phyloP scores from a whole-genome alignment of 202 grass and related monocot genomes.

The Panicum virgatum region DNA sequence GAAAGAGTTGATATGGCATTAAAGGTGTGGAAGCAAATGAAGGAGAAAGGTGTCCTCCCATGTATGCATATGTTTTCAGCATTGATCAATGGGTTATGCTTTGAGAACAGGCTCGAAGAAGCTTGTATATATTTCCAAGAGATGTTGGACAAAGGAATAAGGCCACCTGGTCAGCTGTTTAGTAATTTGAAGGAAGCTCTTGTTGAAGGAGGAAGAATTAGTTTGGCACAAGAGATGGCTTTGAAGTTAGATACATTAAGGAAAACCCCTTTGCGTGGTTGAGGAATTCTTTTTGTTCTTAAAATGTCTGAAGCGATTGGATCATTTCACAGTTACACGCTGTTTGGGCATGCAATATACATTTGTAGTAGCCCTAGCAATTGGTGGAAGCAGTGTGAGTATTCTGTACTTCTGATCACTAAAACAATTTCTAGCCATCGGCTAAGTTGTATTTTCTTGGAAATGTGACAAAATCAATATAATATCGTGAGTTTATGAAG shows the following conservation, averaged over 20 bases:
- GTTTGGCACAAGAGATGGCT: slow-evolving; percentile 67
- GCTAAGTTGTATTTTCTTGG: not conserved
- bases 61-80: slow-evolving; percentile 90
- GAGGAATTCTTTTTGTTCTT: slow-evolving; percentile 27
- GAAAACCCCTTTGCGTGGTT: slow-evolving; percentile 51
- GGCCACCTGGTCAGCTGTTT: slow-evolving; percentile 74
- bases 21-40: slow-evolving; percentile 78
- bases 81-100: slow-evolving; percentile 79
- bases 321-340: not conserved
- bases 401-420: not conserved
- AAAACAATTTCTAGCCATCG: not conserved
- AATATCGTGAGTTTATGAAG: not conserved
- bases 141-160: slow-evolving; percentile 88
- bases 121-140: slow-evolving; percentile 77
- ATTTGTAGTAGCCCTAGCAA: not conserved
- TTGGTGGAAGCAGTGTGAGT: not conserved
- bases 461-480: not conserved
- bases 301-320: not conserved
- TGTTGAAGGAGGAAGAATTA: slow-evolving; percentile 52
- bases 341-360: not conserved
- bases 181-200: slow-evolving; percentile 75
- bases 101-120: slow-evolving; percentile 75
- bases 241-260: slow-evolving; percentile 58
- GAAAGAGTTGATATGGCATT: slow-evolving; percentile 83
- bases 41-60: slow-evolving; percentile 66